Percentiles rank a stretch among this genome's conserved stretches.
Conservation (phyloP, 306 rosid genomes). For the Alnus glutinosa region DNA sequence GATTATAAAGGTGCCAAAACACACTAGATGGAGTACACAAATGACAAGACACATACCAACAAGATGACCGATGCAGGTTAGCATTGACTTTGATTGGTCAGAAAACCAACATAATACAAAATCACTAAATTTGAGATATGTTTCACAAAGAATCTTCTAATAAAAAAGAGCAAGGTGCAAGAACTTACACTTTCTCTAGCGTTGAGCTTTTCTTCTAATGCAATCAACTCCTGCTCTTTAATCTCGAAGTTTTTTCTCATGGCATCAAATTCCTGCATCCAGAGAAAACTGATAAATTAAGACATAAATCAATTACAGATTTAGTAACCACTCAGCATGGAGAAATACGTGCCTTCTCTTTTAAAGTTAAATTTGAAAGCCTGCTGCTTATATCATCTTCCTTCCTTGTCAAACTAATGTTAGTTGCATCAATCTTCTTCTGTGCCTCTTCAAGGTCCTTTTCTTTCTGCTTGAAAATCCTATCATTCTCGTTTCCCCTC, state of each 20-base stretch:
- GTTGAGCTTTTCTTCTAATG: constrained; percentile 68
- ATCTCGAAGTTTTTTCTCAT: constrained; percentile 53
- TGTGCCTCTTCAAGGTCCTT: constrained; percentile 81
- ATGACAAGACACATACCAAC: background rate
- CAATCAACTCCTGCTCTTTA: constrained; percentile 76
- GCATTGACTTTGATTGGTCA: background rate
- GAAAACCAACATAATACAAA: background rate
- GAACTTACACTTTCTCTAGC: constrained; percentile 75
- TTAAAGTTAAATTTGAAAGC: constrained; percentile 60
- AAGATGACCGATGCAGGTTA: background rate
- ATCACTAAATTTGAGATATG: background rate
- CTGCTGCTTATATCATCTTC: constrained; percentile 77
- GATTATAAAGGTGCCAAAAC: background rate
- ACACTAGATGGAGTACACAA: background rate
- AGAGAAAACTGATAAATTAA: constrained; percentile 23
- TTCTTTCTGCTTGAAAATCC: constrained; percentile 72
- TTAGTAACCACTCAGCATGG: constrained; percentile 12
- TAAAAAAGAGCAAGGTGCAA: constrained; percentile 15
- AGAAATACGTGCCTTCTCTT: constrained; percentile 66
- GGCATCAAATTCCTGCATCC: constrained; percentile 72
- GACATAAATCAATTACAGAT: constrained; percentile 9
- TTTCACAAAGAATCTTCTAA: constrained; percentile 5
- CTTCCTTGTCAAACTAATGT: constrained; percentile 58
- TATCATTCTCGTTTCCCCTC: constrained; percentile 80
- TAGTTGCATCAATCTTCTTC: constrained; percentile 72